These are phyloP conservation scores for Mariannaea elegans DNA, from an alignment of 2,329 filamentous ascomycete species.

Conservation along the genomic window DNA sequence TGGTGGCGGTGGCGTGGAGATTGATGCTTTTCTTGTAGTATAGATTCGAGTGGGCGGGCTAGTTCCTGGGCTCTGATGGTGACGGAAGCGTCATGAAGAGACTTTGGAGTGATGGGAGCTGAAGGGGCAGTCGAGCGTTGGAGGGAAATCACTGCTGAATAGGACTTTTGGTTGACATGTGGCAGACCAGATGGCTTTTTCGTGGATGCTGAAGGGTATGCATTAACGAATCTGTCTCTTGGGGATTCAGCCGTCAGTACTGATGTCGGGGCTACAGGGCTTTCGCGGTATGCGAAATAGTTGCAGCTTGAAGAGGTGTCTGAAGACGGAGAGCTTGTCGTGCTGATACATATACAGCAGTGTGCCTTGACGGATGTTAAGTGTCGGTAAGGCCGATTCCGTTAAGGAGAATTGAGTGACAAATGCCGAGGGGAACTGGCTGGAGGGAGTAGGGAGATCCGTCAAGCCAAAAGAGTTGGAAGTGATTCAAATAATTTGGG, in stretches of 20 bases:
- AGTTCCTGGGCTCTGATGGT: conserved; percentile 27
- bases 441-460: background rate
- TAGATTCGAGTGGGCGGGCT: conserved; percentile 27
- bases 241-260: conserved; percentile 86
- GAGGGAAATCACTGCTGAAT: conserved; percentile 62
- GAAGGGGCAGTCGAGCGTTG: conserved; percentile 52
- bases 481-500: background rate
- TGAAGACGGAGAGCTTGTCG: conserved; percentile 88
- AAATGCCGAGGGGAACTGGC: conserved; percentile 18
- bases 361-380: conserved; percentile 46
- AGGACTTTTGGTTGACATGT: conserved; percentile 64
- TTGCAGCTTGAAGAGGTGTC: conserved; percentile 96
- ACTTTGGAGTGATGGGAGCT: conserved; percentile 44
- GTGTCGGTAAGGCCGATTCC: conserved; percentile 40
- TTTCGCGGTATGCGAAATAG: conserved; percentile 95
- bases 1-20: conserved; percentile 65
- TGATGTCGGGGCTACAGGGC: conserved; percentile 89
- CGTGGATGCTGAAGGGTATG: conserved; percentile 61
- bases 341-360: conserved; percentile 98
- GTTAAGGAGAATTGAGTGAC: conserved; percentile 10
- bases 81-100: conserved; percentile 53
- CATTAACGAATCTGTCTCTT: conserved; percentile 62
- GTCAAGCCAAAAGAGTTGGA: conserved; percentile 10
- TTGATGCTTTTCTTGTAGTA: conserved; percentile 28
- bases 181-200: conserved; percentile 57